phyloP scores from a whole-genome alignment of 371 early-diverging fungal genomes.

The Dentiscutata heterogama region DNA sequence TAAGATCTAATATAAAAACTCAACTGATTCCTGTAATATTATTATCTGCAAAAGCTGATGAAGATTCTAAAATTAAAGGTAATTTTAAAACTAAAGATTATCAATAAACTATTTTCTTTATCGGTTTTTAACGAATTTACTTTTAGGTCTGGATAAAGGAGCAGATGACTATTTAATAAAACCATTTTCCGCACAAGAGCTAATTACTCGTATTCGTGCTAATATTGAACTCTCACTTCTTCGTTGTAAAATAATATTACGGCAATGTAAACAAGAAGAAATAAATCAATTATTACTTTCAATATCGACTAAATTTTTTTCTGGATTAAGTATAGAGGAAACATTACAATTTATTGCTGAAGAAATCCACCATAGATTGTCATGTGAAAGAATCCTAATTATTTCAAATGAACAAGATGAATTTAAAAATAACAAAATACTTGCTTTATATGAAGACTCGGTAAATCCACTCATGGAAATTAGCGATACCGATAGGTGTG shows the following conservation, averaged over 20 bases:
- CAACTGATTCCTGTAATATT: constrained; percentile 61
- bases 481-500: background rate
- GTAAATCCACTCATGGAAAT: background rate
- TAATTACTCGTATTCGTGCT: constrained; percentile 59
- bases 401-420: background rate
- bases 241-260: constrained; percentile 53
- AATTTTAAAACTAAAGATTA: background rate
- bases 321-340: constrained; percentile 50
- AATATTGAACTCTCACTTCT: constrained; percentile 56
- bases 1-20: constrained; percentile 51
- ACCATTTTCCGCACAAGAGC: constrained; percentile 61
- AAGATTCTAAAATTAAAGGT: constrained; percentile 59
- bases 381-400: constrained; percentile 60
- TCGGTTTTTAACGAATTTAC: background rate
- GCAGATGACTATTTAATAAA: constrained; percentile 62
- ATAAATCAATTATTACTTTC: constrained; percentile 55
- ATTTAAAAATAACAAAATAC: background rate
- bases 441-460: background rate
- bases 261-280: constrained; percentile 53
- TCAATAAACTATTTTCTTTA: background rate
- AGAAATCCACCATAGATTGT: constrained; percentile 51
- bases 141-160: constrained; percentile 55
- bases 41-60: constrained; percentile 60
- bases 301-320: constrained; percentile 53
- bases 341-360: constrained; percentile 50